Base-by-base conservation (phyloP, 352 stramenopile genomes). In the Aphanomyces cochlioides region DNA sequence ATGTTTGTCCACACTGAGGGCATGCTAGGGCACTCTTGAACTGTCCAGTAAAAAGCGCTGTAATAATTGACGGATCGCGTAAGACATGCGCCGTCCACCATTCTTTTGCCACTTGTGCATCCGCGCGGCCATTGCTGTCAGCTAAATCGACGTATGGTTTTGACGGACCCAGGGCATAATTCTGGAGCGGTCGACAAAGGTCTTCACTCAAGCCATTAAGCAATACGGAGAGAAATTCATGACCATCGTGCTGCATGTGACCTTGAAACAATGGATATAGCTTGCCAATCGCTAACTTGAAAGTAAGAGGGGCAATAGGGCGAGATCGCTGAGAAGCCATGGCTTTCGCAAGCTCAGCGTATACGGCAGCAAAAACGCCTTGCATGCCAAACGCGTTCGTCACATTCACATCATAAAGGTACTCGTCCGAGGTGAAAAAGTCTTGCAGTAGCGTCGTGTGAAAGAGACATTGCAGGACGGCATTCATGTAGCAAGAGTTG, bases 21-120 rank as follows among this genome's bases (percentile, higher is more conserved):
- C 97, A 99, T 15, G 79, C 90, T 12, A 98, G 74, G 13, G 93
- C 78, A 71, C 88, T 97, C 76, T 98, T 98, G 78, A 98, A 99
- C 78, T 99, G 97, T 0, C 97, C 97, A 13, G 84, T 95, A 71
- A 99, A 99, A 1, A 99, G 79, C 17, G 90, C 89, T 2, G 97
- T 96, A 56, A 99, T 88, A 17, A 99, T 91, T 12, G 89, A 98
- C 36, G 97, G 85, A 69, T 99, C 96, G 50, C 93, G 73, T 53
- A 96, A 83, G 28, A 99, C 81, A 74, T 99, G 94, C 54, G 97
- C 95, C 7, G 89, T 79, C 97, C 97, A 99, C 95, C 96, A 99
- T 71, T 98, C 98, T 45, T 97, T 88, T 36, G 97, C 97, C 5
- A 99, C 82, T 58, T 96, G 85, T 0, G 79, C 80, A 75, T 99